Percentiles rank a stretch among this genome's conserved stretches.
Conservation (phyloP, 345 rosid species). For the Clarkia xantiana region DNA sequence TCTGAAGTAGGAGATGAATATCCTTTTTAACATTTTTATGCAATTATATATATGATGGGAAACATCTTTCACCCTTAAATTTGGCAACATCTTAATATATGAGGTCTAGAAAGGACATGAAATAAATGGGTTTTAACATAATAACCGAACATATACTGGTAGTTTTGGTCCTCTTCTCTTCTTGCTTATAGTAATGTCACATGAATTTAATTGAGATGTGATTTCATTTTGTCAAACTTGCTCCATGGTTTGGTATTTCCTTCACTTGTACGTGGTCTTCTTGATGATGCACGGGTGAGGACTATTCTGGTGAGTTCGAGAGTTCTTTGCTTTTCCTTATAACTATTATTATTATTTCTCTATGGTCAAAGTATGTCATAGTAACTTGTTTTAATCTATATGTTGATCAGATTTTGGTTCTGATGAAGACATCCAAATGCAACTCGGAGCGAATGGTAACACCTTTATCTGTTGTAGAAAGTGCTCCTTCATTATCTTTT, state of each 20-base stretch:
- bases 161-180: not conserved
- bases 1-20: conserved; percentile 18
- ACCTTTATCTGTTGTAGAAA: not conserved
- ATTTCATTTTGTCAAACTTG: not conserved
- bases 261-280: conserved; percentile 1
- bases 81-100: not conserved
- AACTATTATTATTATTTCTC: too few species aligned
- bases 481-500: not conserved
- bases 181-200: not conserved
- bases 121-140: too few species aligned
- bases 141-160: too few species aligned
- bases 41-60: not conserved
- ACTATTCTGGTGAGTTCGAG: conserved; percentile 4
- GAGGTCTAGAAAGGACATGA: not conserved
- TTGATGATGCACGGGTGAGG: conserved; percentile 6
- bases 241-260: not conserved
- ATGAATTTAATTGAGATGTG: too few species aligned
- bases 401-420: not conserved
- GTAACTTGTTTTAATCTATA: not conserved
- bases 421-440: conserved; percentile 2
- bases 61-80: not conserved
- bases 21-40: conserved; percentile 23
- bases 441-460: not conserved
- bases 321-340: not conserved
- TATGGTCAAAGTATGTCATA: too few species aligned